Conservation (phyloP, 202 grass and related monocot genomes). For the Dendrocalamus latiflorus region DNA sequence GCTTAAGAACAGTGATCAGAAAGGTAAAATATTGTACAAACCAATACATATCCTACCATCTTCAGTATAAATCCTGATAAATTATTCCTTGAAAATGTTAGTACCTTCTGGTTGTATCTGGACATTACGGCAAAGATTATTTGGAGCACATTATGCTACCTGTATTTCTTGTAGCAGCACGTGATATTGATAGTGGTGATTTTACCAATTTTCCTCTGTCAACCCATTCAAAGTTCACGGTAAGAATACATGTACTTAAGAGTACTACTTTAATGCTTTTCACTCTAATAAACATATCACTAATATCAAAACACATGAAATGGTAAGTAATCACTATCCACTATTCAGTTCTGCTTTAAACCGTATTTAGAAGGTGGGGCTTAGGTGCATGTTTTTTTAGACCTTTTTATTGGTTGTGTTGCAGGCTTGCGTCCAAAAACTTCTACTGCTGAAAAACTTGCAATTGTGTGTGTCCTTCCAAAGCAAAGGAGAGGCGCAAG, state of each 20-base stretch:
- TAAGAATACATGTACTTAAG: constrained; percentile 38
- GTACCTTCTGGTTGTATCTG: constrained; percentile 82
- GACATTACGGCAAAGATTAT: constrained; percentile 74
- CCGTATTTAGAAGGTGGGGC: too few species aligned
- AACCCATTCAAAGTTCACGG: constrained; percentile 85
- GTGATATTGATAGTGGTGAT: constrained; percentile 84
- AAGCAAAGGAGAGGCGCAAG: too few species aligned
- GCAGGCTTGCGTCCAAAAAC: too few species aligned
- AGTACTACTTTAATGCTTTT: too few species aligned
- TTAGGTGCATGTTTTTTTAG: too few species aligned
- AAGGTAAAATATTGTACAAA: constrained; percentile 50
- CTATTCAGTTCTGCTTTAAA: too few species aligned
- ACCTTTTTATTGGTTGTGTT: too few species aligned
- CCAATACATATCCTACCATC: neutral
- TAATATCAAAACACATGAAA: too few species aligned
- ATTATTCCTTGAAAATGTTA: constrained; percentile 35
- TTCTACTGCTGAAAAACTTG: too few species aligned
- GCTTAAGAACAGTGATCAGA: constrained; percentile 65
- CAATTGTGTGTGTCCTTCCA: too few species aligned
- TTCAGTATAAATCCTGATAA: constrained; percentile 8
- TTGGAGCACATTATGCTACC: constrained; percentile 89
- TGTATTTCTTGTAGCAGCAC: constrained; percentile 88
- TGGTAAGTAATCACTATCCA: too few species aligned
- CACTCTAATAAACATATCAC: too few species aligned
- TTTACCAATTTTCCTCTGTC: constrained; percentile 82